These are phyloP conservation scores for Seminavis robusta DNA, from an alignment of 108 stramenopile species.

Conservation along the genomic window DNA sequence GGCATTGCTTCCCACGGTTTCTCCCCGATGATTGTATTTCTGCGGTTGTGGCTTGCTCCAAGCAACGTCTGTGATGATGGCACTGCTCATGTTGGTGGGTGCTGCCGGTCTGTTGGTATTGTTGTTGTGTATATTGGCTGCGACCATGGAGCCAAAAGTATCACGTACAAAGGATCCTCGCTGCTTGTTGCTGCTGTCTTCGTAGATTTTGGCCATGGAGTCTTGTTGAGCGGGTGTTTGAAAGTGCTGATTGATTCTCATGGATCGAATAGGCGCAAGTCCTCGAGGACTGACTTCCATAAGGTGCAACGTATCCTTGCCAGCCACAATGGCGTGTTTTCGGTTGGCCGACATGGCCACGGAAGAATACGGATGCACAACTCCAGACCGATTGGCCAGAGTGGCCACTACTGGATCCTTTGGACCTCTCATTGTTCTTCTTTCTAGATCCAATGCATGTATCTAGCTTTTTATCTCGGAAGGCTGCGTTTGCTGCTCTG, in stretches of 20 bases:
- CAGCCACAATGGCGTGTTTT: slow-evolving; percentile 53
- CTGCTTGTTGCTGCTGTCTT: background rate
- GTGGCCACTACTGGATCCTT: slow-evolving; percentile 29
- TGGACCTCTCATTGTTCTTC: too few species aligned
- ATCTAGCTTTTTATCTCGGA: too few species aligned
- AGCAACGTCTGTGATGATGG: slow-evolving; percentile 68
- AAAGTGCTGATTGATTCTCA: slow-evolving; percentile 57
- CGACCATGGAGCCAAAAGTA: slow-evolving; percentile 33
- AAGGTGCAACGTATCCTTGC: slow-evolving; percentile 65
- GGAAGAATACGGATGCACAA: slow-evolving; percentile 44
- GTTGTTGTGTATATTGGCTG: slow-evolving; percentile 2
- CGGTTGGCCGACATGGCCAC: slow-evolving; percentile 65
- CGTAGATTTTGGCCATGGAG: background rate
- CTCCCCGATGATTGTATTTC: slow-evolving; percentile 15
- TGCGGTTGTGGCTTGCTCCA: slow-evolving; percentile 63
- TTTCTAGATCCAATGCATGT: too few species aligned
- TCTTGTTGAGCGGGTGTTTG: background rate
- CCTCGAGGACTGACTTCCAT: slow-evolving; percentile 38
- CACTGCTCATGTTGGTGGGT: slow-evolving; percentile 25
- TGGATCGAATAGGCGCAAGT: slow-evolving; percentile 38
- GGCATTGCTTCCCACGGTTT: too few species aligned
- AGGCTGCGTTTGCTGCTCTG: too few species aligned
- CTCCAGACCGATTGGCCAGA: slow-evolving; percentile 25
- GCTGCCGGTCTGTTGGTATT: background rate
- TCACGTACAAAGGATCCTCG: slow-evolving; percentile 18